phyloP scores from a whole-genome alignment of 805 yeast genomes.

The Komagataella populi region DNA sequence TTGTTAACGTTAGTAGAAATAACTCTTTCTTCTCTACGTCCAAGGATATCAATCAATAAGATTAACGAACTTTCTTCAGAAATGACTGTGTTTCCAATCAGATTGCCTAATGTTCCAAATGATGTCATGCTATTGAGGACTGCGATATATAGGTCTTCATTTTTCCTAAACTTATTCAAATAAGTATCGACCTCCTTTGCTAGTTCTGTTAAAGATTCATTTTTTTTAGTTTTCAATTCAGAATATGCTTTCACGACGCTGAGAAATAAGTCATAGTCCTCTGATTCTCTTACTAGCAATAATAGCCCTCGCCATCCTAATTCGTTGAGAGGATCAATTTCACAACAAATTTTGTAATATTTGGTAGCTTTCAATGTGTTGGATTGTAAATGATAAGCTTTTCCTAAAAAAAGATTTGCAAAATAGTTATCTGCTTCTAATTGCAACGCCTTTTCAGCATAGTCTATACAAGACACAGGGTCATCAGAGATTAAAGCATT shows the following conservation, averaged over 20 bases:
- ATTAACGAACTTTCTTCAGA: background rate
- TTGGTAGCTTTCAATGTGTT: constrained; percentile 23
- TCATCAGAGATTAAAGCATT: constrained; percentile 40
- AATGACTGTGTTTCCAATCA: background rate
- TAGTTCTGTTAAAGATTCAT: constrained; percentile 33
- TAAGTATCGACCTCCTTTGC: constrained; percentile 32
- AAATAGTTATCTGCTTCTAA: constrained; percentile 44
- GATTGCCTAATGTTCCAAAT: background rate
- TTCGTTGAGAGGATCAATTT: constrained; percentile 33
- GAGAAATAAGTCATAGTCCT: constrained; percentile 32
- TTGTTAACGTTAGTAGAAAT: background rate
- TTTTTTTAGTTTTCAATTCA: constrained; percentile 24
- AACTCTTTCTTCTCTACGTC: background rate
- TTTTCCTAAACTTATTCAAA: constrained; percentile 20
- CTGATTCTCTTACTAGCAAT: constrained; percentile 23
- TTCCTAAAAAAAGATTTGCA: constrained; percentile 64
- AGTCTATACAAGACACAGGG: constrained; percentile 45
- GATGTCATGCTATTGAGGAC: background rate
- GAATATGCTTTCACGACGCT: constrained; percentile 29
- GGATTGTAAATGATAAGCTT: constrained; percentile 37
- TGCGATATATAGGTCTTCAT: background rate
- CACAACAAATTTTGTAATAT: constrained; percentile 35
- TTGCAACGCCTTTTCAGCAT: constrained; percentile 40
- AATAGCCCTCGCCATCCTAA: constrained; percentile 78
- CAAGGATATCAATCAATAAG: background rate